Conservation (phyloP, 768 basidiomycete species). For the Filobasidium floriforme region DNA sequence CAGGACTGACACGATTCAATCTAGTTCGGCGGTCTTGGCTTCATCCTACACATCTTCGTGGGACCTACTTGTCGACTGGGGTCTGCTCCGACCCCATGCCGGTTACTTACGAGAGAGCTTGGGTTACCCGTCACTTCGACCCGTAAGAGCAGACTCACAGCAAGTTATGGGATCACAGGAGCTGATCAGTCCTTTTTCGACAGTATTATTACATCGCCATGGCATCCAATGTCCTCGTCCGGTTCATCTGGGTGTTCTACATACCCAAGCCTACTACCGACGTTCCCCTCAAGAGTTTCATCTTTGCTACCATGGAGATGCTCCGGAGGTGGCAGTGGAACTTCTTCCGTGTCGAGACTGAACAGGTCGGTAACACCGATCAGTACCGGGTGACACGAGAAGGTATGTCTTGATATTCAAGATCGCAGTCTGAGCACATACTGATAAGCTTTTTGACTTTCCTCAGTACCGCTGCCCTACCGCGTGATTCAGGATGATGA, state of each 20-base stretch:
- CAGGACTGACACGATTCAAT: neutral
- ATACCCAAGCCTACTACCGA: slow-evolving; percentile 53
- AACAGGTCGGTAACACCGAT: slow-evolving; percentile 87
- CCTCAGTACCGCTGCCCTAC: slow-evolving; percentile 17
- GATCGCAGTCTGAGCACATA: neutral
- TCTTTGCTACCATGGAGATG: slow-evolving; percentile 66
- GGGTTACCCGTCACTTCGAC: slow-evolving; percentile 16
- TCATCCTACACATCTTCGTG: slow-evolving; percentile 68
- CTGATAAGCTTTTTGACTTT: neutral
- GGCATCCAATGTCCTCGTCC: slow-evolving; percentile 64
- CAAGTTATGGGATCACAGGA: neutral
- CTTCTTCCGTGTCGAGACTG: slow-evolving; percentile 66
- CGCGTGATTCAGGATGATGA: slow-evolving; percentile 12
- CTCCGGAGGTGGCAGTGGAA: slow-evolving; percentile 73
- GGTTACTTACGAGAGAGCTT: slow-evolving; percentile 55
- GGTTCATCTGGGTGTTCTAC: slow-evolving; percentile 78
- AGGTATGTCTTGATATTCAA: neutral
- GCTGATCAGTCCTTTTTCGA: neutral
- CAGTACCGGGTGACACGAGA: slow-evolving; percentile 58
- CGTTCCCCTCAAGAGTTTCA: slow-evolving; percentile 57
- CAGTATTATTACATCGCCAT: slow-evolving; percentile 42
- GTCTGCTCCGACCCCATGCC: slow-evolving; percentile 57
- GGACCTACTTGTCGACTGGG: slow-evolving; percentile 93
- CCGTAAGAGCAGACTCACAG: slow-evolving; percentile 3
- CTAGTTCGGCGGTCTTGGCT: slow-evolving; percentile 51